Base-by-base conservation (phyloP, 345 rosid species). In the Eucalyptus brandiana region DNA sequence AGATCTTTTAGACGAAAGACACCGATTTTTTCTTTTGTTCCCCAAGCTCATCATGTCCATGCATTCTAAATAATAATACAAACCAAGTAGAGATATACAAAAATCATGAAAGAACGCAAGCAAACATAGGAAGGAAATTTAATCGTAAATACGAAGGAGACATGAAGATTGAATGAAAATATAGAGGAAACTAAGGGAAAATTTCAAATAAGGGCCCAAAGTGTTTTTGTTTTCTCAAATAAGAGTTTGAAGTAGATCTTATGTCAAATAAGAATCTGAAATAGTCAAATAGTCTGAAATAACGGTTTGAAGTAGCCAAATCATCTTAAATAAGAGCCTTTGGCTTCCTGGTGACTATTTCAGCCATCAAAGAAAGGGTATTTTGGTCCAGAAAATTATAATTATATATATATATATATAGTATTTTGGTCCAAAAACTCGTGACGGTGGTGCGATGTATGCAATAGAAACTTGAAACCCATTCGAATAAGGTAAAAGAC, bases 391-490 rank as follows among this genome's bases (percentile, higher is more conserved):
- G 0, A 51, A 51, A 51, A 51, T 6, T 17, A 51, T 51, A 50
- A 47, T 47, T 50, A 50, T 50, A 49, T 16, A 50, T 48, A 13
- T 4, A 47, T 47, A 48, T 13, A 0, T 14, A 5, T 49, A 49
- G 51, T 49, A 14, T 49, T 49, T 49, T 49, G 51, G 93, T 45
- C 99, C 99, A 51, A 97, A 97, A n/a, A 97, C 98, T 50, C 98
- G 91, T 7, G 98, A 97, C 19, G 98, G 95, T 24, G 98, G 99
- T 37, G 98, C 98, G 65, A 97, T 93, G 81, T 92, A 97, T 10
- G 97, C 98, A 42, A 97, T 97, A 16, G 94, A 86, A 97, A 97
- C 91, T 97, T 98, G 72, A 97, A 93, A 88, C 92, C 94, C 94
- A 97, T 94, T 28, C 97, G 94, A 80, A 93, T 88, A 26, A 95